These are phyloP conservation scores for Acer campestre DNA, from an alignment of 345 rosid species.

Conservation along the genomic window DNA sequence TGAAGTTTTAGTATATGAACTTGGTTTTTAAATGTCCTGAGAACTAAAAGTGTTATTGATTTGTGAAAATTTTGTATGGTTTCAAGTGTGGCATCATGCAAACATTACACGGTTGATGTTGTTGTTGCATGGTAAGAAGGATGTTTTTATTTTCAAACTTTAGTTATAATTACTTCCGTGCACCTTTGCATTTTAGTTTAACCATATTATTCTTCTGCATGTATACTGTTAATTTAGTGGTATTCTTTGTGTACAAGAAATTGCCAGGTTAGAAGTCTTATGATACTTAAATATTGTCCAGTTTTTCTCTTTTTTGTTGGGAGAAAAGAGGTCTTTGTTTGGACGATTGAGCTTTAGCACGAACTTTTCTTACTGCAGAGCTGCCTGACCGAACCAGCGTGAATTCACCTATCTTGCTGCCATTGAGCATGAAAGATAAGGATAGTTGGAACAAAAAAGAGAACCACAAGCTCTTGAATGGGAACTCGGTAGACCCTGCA, in stretches of 20 bases:
- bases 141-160: neutral
- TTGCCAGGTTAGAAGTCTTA: constrained; percentile 71
- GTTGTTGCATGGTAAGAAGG: constrained; percentile 89
- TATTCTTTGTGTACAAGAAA: constrained; percentile 91
- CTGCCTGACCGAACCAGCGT: constrained; percentile 72
- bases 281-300: neutral
- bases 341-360: constrained; percentile 6
- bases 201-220: constrained; percentile 36
- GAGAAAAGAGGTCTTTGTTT: neutral
- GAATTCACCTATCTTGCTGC: constrained; percentile 54
- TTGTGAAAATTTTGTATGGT: too few species aligned
- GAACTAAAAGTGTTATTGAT: too few species aligned
- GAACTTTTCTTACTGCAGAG: constrained; percentile 54
- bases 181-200: constrained; percentile 16
- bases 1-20: too few species aligned
- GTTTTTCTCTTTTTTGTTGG: neutral
- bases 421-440: constrained; percentile 64
- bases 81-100: constrained; percentile 92
- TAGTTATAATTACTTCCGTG: neutral
- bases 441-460: constrained; percentile 79
- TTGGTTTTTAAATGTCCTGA: too few species aligned
- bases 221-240: constrained; percentile 94
- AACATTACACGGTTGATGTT: constrained; percentile 94
- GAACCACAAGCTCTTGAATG: constrained; percentile 92
- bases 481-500: constrained; percentile 78